Percentiles rank a stretch among this genome's conserved stretches.
Conservation (phyloP, 1,284 basidiomycete species). For the Bondarzewia mesenterica region DNA sequence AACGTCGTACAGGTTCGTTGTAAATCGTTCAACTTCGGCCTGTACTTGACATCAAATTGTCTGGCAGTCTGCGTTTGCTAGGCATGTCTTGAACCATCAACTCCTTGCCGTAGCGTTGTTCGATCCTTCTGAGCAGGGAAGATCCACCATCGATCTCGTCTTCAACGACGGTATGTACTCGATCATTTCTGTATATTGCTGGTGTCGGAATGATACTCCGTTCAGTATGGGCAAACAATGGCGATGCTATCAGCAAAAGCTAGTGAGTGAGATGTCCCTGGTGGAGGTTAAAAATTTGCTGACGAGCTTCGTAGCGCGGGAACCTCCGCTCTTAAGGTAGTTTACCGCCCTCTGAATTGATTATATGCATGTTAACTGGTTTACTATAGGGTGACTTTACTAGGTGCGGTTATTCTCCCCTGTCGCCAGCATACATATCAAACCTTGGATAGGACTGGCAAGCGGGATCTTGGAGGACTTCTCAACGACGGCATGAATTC, state of each 20-base stretch:
- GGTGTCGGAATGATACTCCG: constrained; percentile 1
- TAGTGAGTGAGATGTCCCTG: constrained; percentile 53
- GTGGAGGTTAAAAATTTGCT: constrained; percentile 7
- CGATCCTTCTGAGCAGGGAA: constrained; percentile 37
- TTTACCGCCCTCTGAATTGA: constrained; percentile 4
- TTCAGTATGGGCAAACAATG: constrained; percentile 93
- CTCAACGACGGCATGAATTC: constrained; percentile 93
- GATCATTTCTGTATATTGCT: constrained; percentile 1
- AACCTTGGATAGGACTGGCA: constrained; percentile 63
- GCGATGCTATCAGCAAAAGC: constrained; percentile 78
- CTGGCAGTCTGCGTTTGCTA: constrained; percentile 86
- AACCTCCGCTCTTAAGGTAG: constrained; percentile 86
- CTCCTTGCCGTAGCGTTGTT: constrained; percentile 73
- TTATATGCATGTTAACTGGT: not conserved
- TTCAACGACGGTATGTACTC: constrained; percentile 72
- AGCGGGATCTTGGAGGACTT: constrained; percentile 85
- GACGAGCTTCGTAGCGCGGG: constrained; percentile 48
- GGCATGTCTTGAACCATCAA: constrained; percentile 75
- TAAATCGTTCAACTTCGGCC: not conserved
- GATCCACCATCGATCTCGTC: constrained; percentile 62
- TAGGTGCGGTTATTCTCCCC: constrained; percentile 33
- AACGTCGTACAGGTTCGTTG: constrained; percentile 74
- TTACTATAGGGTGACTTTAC: constrained; percentile 80
- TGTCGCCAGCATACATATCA: not conserved
- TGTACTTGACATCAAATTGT: constrained; percentile 3